Evolutionary conservation across 2,329 filamentous ascomycete genomes (phyloP), one percentile per base, ranked within the genome.

Genomic region (Fusarium pilosicola): DNA sequence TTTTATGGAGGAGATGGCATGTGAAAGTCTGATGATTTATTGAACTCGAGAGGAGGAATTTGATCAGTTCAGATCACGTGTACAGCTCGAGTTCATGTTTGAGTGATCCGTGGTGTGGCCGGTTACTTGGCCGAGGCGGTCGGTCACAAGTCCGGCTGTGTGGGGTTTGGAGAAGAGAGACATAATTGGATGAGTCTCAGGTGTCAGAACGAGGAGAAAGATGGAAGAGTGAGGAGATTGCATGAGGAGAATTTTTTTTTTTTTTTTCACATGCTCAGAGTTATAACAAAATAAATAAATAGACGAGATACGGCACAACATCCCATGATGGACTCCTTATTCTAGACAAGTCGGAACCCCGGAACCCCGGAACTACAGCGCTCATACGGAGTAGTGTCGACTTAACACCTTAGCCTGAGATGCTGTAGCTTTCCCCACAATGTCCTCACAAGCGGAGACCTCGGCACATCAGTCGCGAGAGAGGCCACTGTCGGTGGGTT

Each of bases 391-490:
- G 22, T 32, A 36, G 49, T 54, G 32, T 39, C 22, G 30, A 45
- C 57, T 59, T 56, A 41, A 62, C 64, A 26, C 42, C 58, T 48
- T 38, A 28, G 26, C 56, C 51, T 55, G 34, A 55, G 34, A 22
- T 41, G 9, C 24, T 54, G 24, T 38, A 49, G 38, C 54, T 52
- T 63, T 39, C 73, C 76, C 76, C 74, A 74, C 56, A 74, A 67
- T 68, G 52, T 62, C 51, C 60, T 60, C 39, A 59, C 42, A 59
- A 45, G 75, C 73, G 76, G 76, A 74, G 75, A 77, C 76, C 76
- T 78, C 76, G 76, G 76, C 71, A 77, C 71, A 68, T 68, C 55
- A 65, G 36, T 70, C 36, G 52, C 55, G 58, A 73, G 64, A 62
- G 65, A 59, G 28, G 60, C 17, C 49, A 61, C 68, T 46, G 51